Evolutionary conservation across 73 alveolate species (phyloP), one percentile per base, ranked within the genome.

Genomic region (Paramecium tetraurelia): DNA sequence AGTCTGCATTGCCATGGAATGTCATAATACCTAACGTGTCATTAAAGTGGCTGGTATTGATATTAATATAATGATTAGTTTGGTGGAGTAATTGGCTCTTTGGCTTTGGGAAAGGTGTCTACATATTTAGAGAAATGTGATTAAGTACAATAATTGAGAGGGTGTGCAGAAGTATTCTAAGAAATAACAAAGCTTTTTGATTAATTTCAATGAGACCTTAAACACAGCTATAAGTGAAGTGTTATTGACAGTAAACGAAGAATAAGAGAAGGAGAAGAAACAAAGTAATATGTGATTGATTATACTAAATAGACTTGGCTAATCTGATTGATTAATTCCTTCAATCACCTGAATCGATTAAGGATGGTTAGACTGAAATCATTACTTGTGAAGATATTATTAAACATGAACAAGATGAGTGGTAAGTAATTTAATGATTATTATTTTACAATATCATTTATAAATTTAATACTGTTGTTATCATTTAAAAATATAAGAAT

Each of bases 1-100:
- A 40, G 14, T 33, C 87, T 14, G 87, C 87, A 35, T 21, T 75
- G 7, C 87, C 87, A 75, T 75, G 87, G 87, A 75, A 75, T 36
- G 87, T 75, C 9, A 36, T 75, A 75, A 29, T 75, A 5, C 87
- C 87, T 6, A 31, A 29, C 12, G 58, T 36, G 8, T 36, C 58
- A 36, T 36, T 75, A 14, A 75, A 33, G 31, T 75, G 87, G 87
- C 87, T 75, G 18, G 69, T 53, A 53, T 18, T 18, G 69, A 53
- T 53, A 53, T 14, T 24, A 59, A 14, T 31, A 68, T 31, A 4
- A 59, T 68, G 11, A 8, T 68, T 11, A 35, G 69, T 33, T 75
- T 75, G 87, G 87, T 14, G 87, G 87, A 11, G 33, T 75, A 10
- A n/a, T 75, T n/a, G 87, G 87, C 4, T 75, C 87, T 5, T 20